These are phyloP conservation scores for Haplosporangium sp. DNA, from an alignment of 371 early-diverging fungal species.

Conservation along the genomic window DNA sequence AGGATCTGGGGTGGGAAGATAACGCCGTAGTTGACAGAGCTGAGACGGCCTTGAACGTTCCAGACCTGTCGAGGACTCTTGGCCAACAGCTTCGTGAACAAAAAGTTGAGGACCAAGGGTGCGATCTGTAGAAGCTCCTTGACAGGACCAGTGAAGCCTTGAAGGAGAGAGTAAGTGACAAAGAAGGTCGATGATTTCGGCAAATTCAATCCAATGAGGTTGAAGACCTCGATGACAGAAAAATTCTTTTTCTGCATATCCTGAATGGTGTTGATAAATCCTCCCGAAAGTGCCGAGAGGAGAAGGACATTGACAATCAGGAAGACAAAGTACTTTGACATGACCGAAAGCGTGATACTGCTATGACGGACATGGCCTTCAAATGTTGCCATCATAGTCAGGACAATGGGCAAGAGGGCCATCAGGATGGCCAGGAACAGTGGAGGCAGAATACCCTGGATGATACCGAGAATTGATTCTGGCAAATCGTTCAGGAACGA, in stretches of 20 bases:
- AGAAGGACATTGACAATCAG: conserved; percentile 87
- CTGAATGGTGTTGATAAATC: conserved; percentile 63
- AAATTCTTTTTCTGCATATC: conserved; percentile 59
- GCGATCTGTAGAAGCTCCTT: conserved; percentile 75
- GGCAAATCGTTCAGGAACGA: conserved; percentile 51
- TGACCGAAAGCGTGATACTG: conserved; percentile 68
- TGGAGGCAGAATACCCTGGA: conserved; percentile 86
- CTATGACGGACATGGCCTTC: conserved; percentile 78
- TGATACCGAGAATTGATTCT: conserved; percentile 62
- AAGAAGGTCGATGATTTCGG: conserved; percentile 84
- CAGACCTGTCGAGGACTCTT: conserved; percentile 82
- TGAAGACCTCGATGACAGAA: conserved; percentile 54
- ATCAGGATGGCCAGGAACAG: conserved; percentile 77
- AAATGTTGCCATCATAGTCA: conserved; percentile 69
- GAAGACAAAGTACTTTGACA: conserved; percentile 80
- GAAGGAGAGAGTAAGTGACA: conserved; percentile 84
- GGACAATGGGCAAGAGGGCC: conserved; percentile 75
- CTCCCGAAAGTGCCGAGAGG: conserved; percentile 77
- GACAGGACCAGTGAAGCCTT: conserved; percentile 72
- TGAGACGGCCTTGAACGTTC: conserved; percentile 60
- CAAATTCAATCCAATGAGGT: conserved; percentile 65
- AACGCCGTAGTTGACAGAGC: conserved; percentile 60
- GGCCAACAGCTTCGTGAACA: conserved; percentile 69
- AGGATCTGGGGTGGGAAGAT: conserved; percentile 62
- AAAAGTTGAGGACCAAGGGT: conserved; percentile 70